Base-by-base conservation (phyloP, 2,329 filamentous ascomycete species). In the Claviceps africana region DNA sequence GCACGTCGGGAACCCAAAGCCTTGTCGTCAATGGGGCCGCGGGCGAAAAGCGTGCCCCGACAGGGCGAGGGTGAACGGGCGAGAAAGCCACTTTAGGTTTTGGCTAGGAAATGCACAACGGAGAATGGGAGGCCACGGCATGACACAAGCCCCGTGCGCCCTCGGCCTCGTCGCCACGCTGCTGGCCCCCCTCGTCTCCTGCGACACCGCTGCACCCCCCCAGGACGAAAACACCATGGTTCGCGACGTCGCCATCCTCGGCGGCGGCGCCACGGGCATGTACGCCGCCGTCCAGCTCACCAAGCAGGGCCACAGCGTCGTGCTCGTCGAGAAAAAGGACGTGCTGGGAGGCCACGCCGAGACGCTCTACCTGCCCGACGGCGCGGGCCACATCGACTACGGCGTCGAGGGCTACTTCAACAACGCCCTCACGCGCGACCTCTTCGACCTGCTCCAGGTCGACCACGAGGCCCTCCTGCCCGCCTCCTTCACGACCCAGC, bases 341-440 rank as follows among this genome's bases (percentile, higher is more conserved):
- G 50, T 56, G 2, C 59, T 72, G 2, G 72, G 71, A 8, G 70
- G 72, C 6, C 68, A 73, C 52, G 66, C 65, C 0, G 58, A 72
- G n/a, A 74, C 72, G 2, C 15, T 42, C 13, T 52, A 56, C 43
- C 49, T 53, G n/a, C 44, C 47, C 19, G 22, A 51, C 25, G 43
- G 46, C 10, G 25, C 13, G 13, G 33, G 39, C 25, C 72, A 71
- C 54, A 59, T 53, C n/a, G 53, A 60, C 50, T 51, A 53, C 37
- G 58, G 58, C 9, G 57, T 60, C 22, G 45, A 54, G 4, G 63
- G 64, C 22, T 68, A 65, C 49, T 58, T 66, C 42, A 66, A 67
- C 56, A 60, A 62, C 13, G 55, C 61, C 9, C 53, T 66, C 10
- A 65, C 70, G 10, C 56, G 50, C 11, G 56, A 63, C 30, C 72